Evolutionary conservation across 495 filamentous ascomycete genomes (phyloP), one percentile per base, ranked within the genome.

Genomic region (Alectoria sarmentosa): DNA sequence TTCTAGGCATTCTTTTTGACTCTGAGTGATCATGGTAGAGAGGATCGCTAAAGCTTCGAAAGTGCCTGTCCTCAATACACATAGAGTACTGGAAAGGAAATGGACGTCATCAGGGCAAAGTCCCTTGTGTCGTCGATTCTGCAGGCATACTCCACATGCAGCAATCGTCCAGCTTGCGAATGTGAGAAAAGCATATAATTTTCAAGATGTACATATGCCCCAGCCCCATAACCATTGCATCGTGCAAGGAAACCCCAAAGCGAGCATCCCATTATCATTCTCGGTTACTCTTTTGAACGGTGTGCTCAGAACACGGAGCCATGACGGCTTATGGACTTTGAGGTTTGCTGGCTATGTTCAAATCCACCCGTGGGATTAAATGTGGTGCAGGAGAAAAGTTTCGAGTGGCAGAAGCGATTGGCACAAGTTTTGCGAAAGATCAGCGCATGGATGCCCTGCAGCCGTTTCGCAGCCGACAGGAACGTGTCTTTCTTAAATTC

Each of bases 41-140:
- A 52, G 61, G 85, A 80, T 84, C 82, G 77, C 75, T 73, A 84
- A 86, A 88, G 85, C 86, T 89, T 89, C 86, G 86, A 89, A 83
- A 84, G 86, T 83, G 86, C 86, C 86, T 77, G 55, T 62, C 14
- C 32, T 9, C 30, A 46, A 26, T 60, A 23, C 30, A 21, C 44
- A n/a, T 21, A n/a, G 14, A 11, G 32, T 9, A n/a, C 14, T 62
- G 9, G 36, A 30, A 14, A 21, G 39, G 28, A 21, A 17, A 32
- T 38, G 32, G 56, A 58, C 23, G 48, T 28, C 48, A 1, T 52
- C 4, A 13, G n/a, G 13, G 26, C 17, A 15, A 13, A 4, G 4
- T 14, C 4, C 21, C 7, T 21, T 21, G 9, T 28, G 13, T 49
- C 3, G 46, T 54, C 5, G 49, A 2, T 28, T 30, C 26, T 55